Evolutionary conservation across 106 monocot species (phyloP).

Genomic region (Agapanthus africanus): DNA sequence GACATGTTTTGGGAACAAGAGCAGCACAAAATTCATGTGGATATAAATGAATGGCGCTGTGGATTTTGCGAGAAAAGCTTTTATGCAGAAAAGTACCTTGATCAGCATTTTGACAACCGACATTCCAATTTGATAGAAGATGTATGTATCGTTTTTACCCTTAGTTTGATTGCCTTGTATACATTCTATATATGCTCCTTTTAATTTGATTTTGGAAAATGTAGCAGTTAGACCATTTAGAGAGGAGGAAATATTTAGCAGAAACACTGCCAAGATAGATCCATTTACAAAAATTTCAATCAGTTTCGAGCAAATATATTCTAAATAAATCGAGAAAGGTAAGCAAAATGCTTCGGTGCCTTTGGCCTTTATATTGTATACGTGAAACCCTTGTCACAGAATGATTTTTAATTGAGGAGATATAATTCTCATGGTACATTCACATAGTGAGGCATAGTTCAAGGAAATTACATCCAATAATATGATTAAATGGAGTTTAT

Average conservation of each 20-base stretch:
- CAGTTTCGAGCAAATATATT: no score
- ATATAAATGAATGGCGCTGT: slow-evolving; percentile 89
- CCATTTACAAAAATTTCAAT: no score
- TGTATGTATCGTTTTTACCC: slow-evolving; percentile 26
- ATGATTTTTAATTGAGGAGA: no score
- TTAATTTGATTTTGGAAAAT: not conserved
- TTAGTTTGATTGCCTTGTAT: not conserved
- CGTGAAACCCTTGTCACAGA: no score
- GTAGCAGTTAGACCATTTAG: not conserved
- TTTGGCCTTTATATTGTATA: no score
- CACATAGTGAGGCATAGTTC: no score
- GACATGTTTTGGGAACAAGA: slow-evolving; percentile 99
- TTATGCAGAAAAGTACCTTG: slow-evolving; percentile 78
- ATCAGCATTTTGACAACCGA: slow-evolving; percentile 89
- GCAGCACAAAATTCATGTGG: slow-evolving; percentile 75
- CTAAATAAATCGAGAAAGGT: no score
- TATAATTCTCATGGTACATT: no score
- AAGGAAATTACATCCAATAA: no score
- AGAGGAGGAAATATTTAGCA: not conserved
- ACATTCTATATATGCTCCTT: not conserved
- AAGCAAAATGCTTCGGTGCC: no score
- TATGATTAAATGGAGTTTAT: no score
- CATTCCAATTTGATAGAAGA: slow-evolving; percentile 77
- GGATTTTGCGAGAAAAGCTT: slow-evolving; percentile 92
- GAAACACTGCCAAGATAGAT: no score